Conservation (phyloP, 352 stramenopile species). For the Phytophthora citrophthora region DNA sequence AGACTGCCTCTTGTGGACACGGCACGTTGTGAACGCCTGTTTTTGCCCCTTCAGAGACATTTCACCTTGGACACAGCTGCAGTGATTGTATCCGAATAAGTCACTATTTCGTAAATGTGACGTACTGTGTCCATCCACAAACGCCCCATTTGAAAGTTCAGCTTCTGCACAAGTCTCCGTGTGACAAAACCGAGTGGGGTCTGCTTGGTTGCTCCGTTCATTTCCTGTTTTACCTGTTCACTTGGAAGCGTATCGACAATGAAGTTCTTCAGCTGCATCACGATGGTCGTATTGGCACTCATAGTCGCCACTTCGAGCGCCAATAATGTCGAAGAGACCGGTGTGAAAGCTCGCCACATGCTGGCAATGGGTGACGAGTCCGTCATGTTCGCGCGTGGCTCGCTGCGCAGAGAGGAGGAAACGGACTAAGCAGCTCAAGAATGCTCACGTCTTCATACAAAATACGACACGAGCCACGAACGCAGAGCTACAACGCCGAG, state of each 20-base stretch:
- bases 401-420: conserved; percentile 25
- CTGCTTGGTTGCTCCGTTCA: conserved; percentile 12
- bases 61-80: too few species aligned
- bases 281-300: conserved; percentile 12
- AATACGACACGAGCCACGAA: not conserved
- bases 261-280: conserved; percentile 21
- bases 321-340: conserved; percentile 17
- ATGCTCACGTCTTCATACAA: not conserved
- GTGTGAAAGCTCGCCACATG: conserved; percentile 34
- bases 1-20: conserved; percentile 25
- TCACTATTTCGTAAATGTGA: conserved; percentile 15
- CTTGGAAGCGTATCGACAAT: conserved; percentile 11
- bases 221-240: conserved; percentile 15
- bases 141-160: conserved; percentile 1
- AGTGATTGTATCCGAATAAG: not conserved
- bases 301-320: conserved; percentile 1
- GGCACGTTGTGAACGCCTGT: not conserved
- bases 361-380: conserved; percentile 35
- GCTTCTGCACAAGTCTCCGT: conserved; percentile 11
- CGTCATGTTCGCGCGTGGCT: conserved; percentile 30
- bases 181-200: conserved; percentile 5
- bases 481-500: not conserved
- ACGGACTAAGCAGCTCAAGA: conserved; percentile 10
- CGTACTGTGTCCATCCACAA: not conserved
- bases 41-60: too few species aligned